Base-by-base conservation (phyloP, 306 rosid species). In the Lathyrus oleraceus region DNA sequence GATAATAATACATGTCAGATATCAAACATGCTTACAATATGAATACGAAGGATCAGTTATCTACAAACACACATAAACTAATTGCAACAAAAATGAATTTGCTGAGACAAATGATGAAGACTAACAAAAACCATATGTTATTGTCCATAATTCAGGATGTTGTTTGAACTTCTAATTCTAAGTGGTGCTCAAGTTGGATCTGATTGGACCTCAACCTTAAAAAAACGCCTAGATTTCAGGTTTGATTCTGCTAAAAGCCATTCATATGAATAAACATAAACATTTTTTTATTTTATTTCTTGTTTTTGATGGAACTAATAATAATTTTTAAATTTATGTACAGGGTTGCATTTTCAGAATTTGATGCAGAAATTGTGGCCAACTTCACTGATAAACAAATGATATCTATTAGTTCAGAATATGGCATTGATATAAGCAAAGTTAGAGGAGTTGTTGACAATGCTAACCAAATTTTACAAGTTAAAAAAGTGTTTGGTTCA, bases 141-240 rank as follows among this genome's bases (percentile, higher is more conserved):
- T 51, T 51, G 59, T 57, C 14, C 17, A 58, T 56, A 25, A 25
- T 57, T 40, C 84, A 89, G 99, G 79, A 85, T 91, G 85, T 73
- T 95, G 80, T 87, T 95, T 79, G 99, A 95, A 66, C 88, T 95
- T 73, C 85, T 95, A 57, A 87, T 89, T 70, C 69, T 94, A 19
- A 85, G 97, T 49, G 99, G 87, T 25, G 99, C 97, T 67, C 99
- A 95, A 76, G 99, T 95, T 81, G 99, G 97, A 74, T 95, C 96
- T 45, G 99, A 91, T 74, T 95, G 99, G 99, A 95, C 97, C 73
- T 84, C 96, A 70, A 95, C 89, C 68, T 81, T 95, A 78, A 95
- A 91, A 84, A 91, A 86, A 86, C 96, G 99, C 43, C 88, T 73
- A 73, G 84, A 89, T 72, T 89, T 89, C 85, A 89, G 96, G 96